phyloP scores from a whole-genome alignment of 768 basidiomycete species.

The Hirschioporus abietinus region DNA sequence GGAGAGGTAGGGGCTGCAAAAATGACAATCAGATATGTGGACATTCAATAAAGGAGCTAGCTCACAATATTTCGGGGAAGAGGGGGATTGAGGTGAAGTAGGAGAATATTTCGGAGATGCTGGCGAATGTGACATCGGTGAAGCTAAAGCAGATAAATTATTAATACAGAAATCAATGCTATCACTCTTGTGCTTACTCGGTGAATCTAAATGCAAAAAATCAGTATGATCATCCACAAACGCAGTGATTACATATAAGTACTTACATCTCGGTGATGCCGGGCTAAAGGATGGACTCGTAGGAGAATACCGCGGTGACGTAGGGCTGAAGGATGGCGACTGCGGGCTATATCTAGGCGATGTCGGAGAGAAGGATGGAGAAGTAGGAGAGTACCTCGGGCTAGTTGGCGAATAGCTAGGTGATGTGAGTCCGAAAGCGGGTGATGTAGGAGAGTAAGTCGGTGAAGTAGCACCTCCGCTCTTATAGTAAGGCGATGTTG shows the following conservation, averaged over 20 bases:
- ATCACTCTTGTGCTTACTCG: slow-evolving; percentile 49
- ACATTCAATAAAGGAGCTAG: slow-evolving; percentile 8
- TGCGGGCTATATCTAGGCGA: slow-evolving; percentile 84
- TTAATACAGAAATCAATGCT: slow-evolving; percentile 1
- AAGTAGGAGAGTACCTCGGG: slow-evolving; percentile 81
- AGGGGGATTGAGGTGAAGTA: slow-evolving; percentile 88
- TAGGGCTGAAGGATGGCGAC: slow-evolving; percentile 86
- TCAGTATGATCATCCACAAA: slow-evolving; percentile 15
- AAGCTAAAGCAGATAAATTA: slow-evolving; percentile 32
- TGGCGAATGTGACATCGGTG: slow-evolving; percentile 79
- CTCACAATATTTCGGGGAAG: slow-evolving; percentile 91
- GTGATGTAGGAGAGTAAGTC: slow-evolving; percentile 85
- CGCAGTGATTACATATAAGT: slow-evolving; percentile 12
- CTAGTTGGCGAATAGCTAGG: slow-evolving; percentile 66
- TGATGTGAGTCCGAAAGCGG: slow-evolving; percentile 75
- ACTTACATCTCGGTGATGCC: slow-evolving; percentile 85
- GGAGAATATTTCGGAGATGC: slow-evolving; percentile 92
- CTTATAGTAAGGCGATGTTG: slow-evolving; percentile 80
- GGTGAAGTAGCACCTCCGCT: slow-evolving; percentile 68
- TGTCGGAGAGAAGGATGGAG: slow-evolving; percentile 80
- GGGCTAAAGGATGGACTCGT: slow-evolving; percentile 90
- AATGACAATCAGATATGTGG: slow-evolving; percentile 11
- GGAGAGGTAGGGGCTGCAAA: slow-evolving; percentile 76
- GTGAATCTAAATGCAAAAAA: slow-evolving; percentile 52
- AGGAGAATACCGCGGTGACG: slow-evolving; percentile 85